Percentiles rank a stretch among this genome's conserved stretches.
phyloP scores from a whole-genome alignment of 441 rosid species.

The Kokia cookei region DNA sequence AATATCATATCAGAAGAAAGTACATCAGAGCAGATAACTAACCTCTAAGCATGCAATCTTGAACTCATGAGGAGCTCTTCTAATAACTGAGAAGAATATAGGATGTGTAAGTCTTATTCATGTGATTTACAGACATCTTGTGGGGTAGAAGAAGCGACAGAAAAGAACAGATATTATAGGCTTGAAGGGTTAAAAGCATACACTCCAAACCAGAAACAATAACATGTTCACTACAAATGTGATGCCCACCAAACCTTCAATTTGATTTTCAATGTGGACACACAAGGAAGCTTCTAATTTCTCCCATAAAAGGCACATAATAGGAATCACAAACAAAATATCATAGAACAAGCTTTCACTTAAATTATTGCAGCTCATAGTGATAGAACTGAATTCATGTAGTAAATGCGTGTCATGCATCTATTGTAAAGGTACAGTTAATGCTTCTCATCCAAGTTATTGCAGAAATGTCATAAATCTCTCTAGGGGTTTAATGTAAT shows the following conservation, averaged over 20 bases:
- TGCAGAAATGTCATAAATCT: constrained; percentile 5
- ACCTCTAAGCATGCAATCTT: constrained; percentile 99
- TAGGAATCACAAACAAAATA: not conserved
- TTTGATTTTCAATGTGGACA: not conserved
- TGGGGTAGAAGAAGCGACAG: not conserved
- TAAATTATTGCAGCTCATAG: not conserved
- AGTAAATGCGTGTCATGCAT: not conserved
- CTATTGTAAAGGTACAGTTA: not conserved
- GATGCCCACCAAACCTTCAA: not conserved
- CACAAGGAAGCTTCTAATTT: not conserved
- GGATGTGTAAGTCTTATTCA: constrained; percentile 12
- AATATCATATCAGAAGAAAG: constrained; percentile 10
- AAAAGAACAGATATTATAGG: not conserved
- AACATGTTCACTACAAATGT: not conserved
- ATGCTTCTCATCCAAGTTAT: not conserved
- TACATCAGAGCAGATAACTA: constrained; percentile 23
- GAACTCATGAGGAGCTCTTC: constrained; percentile 99
- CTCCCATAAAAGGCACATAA: not conserved
- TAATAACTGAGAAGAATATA: constrained; percentile 56
- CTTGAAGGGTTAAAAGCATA: not conserved
- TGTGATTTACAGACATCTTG: constrained; percentile 1
- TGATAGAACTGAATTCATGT: not conserved
- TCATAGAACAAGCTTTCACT: not conserved
- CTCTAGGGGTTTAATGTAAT: not conserved
- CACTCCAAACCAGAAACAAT: not conserved